Conservation (phyloP, 352 stramenopile species). For the Pythium phragmitis region DNA sequence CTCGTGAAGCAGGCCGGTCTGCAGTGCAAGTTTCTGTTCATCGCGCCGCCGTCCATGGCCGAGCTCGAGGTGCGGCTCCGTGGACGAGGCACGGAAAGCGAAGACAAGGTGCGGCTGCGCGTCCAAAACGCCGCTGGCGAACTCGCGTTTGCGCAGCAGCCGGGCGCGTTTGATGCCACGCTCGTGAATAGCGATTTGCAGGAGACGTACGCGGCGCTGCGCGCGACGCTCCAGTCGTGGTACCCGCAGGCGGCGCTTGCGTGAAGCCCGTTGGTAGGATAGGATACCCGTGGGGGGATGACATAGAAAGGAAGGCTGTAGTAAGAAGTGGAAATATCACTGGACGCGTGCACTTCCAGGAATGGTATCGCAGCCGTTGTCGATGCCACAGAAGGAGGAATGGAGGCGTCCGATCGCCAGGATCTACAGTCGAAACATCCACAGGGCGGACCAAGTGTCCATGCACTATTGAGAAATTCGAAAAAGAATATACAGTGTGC, state of each 20-base stretch:
- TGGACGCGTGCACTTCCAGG: no score
- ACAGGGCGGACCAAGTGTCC: no score
- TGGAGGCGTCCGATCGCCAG: no score
- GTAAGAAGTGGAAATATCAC: neutral
- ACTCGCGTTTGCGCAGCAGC: slow-evolving; percentile 86
- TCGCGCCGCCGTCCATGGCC: slow-evolving; percentile 94
- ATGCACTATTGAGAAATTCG: no score
- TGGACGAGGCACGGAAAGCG: slow-evolving; percentile 93
- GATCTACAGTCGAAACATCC: no score
- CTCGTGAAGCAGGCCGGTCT: slow-evolving; percentile 91
- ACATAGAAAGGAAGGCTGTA: slow-evolving; percentile 5
- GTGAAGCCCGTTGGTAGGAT: slow-evolving; percentile 2
- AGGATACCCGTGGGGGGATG: neutral
- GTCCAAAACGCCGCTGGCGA: slow-evolving; percentile 93
- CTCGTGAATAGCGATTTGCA: slow-evolving; percentile 90
- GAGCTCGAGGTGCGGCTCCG: slow-evolving; percentile 94
- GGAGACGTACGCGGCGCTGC: slow-evolving; percentile 70
- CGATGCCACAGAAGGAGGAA: no score
- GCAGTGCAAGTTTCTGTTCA: slow-evolving; percentile 95
- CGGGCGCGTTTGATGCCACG: slow-evolving; percentile 87
- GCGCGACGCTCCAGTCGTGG: slow-evolving; percentile 67
- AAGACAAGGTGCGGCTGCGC: slow-evolving; percentile 94
- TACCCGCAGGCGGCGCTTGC: slow-evolving; percentile 69
- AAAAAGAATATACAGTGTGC: no score
- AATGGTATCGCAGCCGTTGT: no score